Base-by-base conservation (phyloP, 2,329 filamentous ascomycete species). In the Trichoderma lentiforme region DNA sequence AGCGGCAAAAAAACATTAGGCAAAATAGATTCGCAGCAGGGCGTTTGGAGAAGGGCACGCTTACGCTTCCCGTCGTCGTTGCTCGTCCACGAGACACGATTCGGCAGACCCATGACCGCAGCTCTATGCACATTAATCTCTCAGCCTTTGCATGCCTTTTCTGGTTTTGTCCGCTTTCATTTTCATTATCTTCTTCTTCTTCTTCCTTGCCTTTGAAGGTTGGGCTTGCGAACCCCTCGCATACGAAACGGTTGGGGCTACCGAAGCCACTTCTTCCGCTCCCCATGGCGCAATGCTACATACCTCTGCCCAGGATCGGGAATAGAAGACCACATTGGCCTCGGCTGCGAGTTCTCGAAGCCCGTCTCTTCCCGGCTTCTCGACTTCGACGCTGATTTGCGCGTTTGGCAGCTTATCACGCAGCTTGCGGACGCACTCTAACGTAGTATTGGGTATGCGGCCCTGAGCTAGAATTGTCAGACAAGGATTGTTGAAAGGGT, bases 241-340 rank as follows among this genome's bases (percentile, higher is more conserved):
- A 28, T 28, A 28, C 53, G 26, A 57, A 12, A 3, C 14, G 43
- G 26, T 21, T 21, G 47, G 12, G 53, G 36, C 8, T 34, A 8
- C 14, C 36, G 24, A 51, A 51, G 24, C 4, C 26, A 26, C 39
- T 18, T 51, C 18, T 21, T 70, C 14, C n/a, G 39, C 28, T 36
- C 57, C 57, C 39, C 39, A 28, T 28, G 28, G 26, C 39, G 5
- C 57, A 62, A 43, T 68, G 51, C 24, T 47, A 61, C 80, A 80
- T 81, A 91, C 90, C 83, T 90, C 86, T 72, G 91, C 91, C 91
- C 92, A 94, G 65, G 84, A 85, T 76, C 86, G 88, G 14, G 91
- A 92, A 81, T 91, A 93, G 79, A 93, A 93, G n/a, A 93, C 88
- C 21, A 92, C 86, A 77, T 93, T 89, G 28, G 90, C 91, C 75